Base-by-base conservation (phyloP, 306 rosid genomes). In the Cucurbita ficifolia region DNA sequence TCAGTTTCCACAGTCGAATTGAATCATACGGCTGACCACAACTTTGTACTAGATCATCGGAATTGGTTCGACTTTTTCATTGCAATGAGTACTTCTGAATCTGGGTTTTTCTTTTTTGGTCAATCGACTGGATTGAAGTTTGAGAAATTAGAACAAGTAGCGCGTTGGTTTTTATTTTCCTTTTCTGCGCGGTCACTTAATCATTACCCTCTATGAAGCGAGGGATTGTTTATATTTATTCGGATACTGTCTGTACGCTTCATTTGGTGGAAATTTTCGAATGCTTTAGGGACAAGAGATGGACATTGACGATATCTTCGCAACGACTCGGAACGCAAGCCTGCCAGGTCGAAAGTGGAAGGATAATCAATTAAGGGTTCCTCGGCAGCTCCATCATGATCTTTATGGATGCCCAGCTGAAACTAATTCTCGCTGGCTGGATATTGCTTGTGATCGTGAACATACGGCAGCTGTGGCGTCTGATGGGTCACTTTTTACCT, bases 381-480 rank as follows among this genome's bases (percentile, higher is more conserved):
- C 98, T 0, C 86, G 79, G 67, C 97, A 84, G 84, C 92, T 93
- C 17, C 81, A 88, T 58, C 89, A 96, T 2, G 83, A 90, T 65
- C 88, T 93, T 42, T 93, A 90, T 74, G 92, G 92, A 38, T 88
- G 98, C 75, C 87, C 93, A 1, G 91, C 85, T 18, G 96, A 88
- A 55, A 76, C 74, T 59, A 88, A 87, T 81, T 77, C 91, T 0
- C 84, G 96, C 1, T 93, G 98, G 98, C 75, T 87, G 78, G 98
- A 93, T 76, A 87, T 93, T 67, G 90, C 90, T 29, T 93, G 98
- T 68, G 98, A 97, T 75, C 98, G 96, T 0, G 98, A 90, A 83
- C 97, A 93, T 70, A 93, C 98, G 0, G 96, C 97, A 3, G 98
- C 98, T 9, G 86, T 88, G 2, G 90, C 97, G 60, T 90, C 97